Conservation (phyloP, 768 basidiomycete species). For the Lactarius sp. region DNA sequence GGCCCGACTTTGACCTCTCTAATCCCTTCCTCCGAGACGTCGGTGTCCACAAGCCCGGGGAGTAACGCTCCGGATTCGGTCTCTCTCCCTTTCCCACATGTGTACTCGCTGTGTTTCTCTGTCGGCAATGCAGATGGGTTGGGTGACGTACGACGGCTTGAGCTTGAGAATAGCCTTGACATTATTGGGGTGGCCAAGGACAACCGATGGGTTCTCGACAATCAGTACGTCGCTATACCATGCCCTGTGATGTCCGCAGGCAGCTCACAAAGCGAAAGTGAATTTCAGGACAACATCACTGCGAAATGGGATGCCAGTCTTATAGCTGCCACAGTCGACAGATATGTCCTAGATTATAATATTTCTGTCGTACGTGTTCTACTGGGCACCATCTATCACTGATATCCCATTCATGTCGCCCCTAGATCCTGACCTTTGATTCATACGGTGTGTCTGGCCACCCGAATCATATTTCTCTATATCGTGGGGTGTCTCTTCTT, state of each 20-base stretch:
- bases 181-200: conserved; percentile 56
- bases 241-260: conserved; percentile 1
- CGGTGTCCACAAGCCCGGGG: background rate
- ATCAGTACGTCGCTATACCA: conserved; percentile 44
- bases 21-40: conserved; percentile 6
- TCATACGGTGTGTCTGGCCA: conserved; percentile 70
- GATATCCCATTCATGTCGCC: conserved; percentile 24
- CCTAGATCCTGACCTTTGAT: conserved; percentile 86
- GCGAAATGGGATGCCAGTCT: conserved; percentile 54
- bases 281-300: conserved; percentile 73
- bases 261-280: conserved; percentile 36
- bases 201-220: conserved; percentile 58
- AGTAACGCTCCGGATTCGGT: background rate
- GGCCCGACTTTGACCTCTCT: conserved; percentile 73
- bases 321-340: conserved; percentile 53
- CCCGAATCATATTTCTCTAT: conserved; percentile 79
- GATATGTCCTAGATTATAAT: conserved; percentile 52
- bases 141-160: conserved; percentile 52
- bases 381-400: background rate
- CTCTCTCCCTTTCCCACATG: conserved; percentile 26
- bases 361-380: conserved; percentile 55
- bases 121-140: conserved; percentile 76
- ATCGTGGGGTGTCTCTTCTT: conserved; percentile 48
- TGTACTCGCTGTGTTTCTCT: conserved; percentile 71
- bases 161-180: conserved; percentile 60